phyloP scores from a whole-genome alignment of 352 stramenopile genomes.

The Globisporangium lucens region DNA sequence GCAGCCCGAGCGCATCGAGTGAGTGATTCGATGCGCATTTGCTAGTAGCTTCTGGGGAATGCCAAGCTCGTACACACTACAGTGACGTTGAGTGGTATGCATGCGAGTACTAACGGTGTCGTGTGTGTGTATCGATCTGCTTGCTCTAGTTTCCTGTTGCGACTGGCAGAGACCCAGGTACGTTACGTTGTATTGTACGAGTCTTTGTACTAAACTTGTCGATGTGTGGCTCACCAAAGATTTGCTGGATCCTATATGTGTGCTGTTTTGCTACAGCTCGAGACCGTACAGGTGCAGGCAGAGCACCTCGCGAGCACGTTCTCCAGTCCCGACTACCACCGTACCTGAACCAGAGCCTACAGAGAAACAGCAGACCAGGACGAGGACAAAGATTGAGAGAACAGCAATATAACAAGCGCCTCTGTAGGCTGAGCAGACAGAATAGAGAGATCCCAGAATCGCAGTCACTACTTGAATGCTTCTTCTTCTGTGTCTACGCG shows the following conservation, averaged over 20 bases:
- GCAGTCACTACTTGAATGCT: neutral
- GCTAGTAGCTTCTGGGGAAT: neutral
- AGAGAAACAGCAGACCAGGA: conserved; percentile 8
- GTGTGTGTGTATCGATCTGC: neutral
- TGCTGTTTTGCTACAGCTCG: conserved; percentile 31
- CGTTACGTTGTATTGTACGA: neutral
- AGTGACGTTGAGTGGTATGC: no score
- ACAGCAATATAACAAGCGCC: neutral
- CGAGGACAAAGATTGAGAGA: neutral
- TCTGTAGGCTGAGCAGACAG: neutral
- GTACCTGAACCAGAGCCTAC: conserved; percentile 14
- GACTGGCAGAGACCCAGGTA: conserved; percentile 65
- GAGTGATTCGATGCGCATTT: neutral
- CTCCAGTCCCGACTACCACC: conserved; percentile 67
- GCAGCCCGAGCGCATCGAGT: conserved; percentile 54
- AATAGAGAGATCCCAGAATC: conserved; percentile 6
- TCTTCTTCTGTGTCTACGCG: neutral
- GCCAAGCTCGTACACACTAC: neutral
- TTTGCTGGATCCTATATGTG: neutral
- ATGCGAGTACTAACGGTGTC: neutral
- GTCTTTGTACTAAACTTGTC: neutral
- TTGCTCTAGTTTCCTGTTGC: conserved; percentile 32
- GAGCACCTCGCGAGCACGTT: conserved; percentile 57
- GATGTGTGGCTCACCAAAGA: neutral
- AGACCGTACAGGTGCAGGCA: conserved; percentile 72